phyloP scores from a whole-genome alignment of 192 early-diverging fungal species.

The Geranomyces michiganensis region DNA sequence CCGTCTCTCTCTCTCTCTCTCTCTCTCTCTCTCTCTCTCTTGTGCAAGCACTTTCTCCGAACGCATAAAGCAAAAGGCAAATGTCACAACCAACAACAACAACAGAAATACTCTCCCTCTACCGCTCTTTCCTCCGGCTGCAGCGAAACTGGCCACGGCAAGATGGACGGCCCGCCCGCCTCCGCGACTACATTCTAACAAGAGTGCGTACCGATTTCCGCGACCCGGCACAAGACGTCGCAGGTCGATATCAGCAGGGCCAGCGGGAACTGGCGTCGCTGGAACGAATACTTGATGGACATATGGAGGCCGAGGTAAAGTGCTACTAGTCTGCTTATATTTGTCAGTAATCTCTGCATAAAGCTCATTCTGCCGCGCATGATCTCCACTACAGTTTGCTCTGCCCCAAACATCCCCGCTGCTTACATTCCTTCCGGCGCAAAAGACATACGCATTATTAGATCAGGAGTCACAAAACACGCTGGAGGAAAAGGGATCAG shows the following conservation, averaged over 20 bases:
- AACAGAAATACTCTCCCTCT: conserved; percentile 24
- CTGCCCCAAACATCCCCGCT: conserved; percentile 16
- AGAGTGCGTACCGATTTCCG: conserved; percentile 25
- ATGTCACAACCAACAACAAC: conserved; percentile 17
- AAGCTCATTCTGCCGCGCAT: neutral
- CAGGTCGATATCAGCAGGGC: conserved; percentile 4
- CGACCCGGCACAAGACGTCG: neutral
- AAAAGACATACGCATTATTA: conserved; percentile 25
- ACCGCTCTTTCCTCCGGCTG: conserved; percentile 28
- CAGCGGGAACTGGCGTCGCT: conserved; percentile 14
- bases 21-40: neutral
- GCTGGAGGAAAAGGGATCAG: conserved; percentile 19
- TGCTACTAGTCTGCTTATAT: too few relatives aligned
- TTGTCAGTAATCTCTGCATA: neutral
- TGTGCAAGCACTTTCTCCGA: too few relatives aligned
- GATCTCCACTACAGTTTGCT: conserved; percentile 6
- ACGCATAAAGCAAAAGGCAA: too few relatives aligned
- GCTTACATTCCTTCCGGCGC: conserved; percentile 15
- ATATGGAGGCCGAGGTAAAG: conserved; percentile 28
- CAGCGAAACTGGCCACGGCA: conserved; percentile 30
- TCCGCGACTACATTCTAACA: conserved; percentile 8
- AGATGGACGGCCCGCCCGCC: conserved; percentile 15
- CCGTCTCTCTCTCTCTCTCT: neutral
- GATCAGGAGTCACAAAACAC: conserved; percentile 27
- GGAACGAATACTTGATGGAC: conserved; percentile 14